Evolutionary conservation across 306 rosid species (phyloP).

Genomic region (Cucumis cinereus): DNA sequence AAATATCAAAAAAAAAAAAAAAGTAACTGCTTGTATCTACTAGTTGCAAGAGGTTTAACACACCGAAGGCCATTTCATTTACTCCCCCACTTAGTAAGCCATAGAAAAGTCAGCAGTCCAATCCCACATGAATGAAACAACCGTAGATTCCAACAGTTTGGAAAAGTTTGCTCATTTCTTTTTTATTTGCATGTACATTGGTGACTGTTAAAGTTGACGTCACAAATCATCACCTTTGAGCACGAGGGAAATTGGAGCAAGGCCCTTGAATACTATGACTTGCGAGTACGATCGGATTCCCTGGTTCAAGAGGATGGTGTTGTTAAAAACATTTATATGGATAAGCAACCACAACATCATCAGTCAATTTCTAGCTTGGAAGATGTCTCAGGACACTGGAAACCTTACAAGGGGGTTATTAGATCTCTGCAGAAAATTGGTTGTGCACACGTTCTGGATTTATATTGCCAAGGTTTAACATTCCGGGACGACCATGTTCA

Average conservation of each 20-base stretch:
- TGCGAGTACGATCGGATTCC: conserved; percentile 65
- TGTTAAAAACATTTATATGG: conserved; percentile 26
- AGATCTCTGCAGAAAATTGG: conserved; percentile 86
- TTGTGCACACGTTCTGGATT: conserved; percentile 71
- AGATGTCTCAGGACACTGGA: conserved; percentile 38
- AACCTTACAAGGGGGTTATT: conserved; percentile 68
- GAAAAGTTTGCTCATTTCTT: not conserved
- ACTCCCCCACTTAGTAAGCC: not conserved
- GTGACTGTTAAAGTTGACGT: conserved; percentile 45
- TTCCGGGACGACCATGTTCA: conserved; percentile 46
- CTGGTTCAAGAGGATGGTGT: conserved; percentile 23
- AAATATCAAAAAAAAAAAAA: no score
- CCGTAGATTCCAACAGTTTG: not conserved
- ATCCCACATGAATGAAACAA: not conserved
- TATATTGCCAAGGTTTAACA: conserved; percentile 85
- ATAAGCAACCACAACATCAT: conserved; percentile 21
- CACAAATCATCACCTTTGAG: conserved; percentile 79
- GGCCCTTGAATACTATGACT: conserved; percentile 90
- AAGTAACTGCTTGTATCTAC: not conserved
- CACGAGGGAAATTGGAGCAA: conserved; percentile 97
- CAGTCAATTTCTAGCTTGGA: conserved; percentile 21
- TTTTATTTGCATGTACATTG: conserved; percentile 8
- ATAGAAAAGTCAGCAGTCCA: not conserved
- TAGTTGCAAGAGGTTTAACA: not conserved
- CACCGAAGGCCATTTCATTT: not conserved